Evolutionary conservation across 2,329 filamentous ascomycete genomes (phyloP).

Genomic region (Sclerotinia spermophila): DNA sequence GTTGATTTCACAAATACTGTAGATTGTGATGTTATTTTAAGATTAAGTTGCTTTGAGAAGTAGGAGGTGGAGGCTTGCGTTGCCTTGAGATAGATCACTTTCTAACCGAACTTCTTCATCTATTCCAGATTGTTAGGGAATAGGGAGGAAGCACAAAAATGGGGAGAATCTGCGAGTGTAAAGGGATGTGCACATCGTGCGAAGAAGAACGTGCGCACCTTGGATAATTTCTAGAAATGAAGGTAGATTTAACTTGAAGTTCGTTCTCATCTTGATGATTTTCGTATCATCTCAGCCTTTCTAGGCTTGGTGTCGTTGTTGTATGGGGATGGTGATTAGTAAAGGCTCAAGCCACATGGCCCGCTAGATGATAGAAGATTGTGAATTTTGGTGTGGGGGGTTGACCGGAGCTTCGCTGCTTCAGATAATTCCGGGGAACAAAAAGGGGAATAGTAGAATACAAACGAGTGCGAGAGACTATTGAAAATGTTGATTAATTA

Average conservation of each 20-base stretch:
- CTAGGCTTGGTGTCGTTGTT: neutral
- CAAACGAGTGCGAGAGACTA: constrained; percentile 1
- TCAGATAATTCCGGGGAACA: neutral
- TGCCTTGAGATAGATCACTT: neutral
- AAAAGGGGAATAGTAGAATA: neutral
- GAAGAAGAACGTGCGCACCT: constrained; percentile 6
- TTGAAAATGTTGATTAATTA: constrained; percentile 20
- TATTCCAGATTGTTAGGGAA: neutral
- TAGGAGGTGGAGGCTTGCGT: neutral
- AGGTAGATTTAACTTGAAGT: neutral
- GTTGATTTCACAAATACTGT: neutral
- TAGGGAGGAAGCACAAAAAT: neutral
- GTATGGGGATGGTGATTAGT: neutral
- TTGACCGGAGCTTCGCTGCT: neutral
- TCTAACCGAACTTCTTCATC: neutral
- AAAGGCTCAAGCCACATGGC: constrained; percentile 7
- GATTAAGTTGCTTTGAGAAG: neutral
- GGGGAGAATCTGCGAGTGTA: constrained; percentile 7
- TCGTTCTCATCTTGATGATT: neutral
- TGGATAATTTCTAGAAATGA: neutral
- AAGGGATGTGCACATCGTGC: constrained; percentile 8
- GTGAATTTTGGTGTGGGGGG: neutral
- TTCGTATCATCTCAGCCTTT: neutral
- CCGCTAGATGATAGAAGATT: neutral
- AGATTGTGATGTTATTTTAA: neutral